Base-by-base conservation (phyloP, 768 basidiomycete species). In the Mycena maculata region DNA sequence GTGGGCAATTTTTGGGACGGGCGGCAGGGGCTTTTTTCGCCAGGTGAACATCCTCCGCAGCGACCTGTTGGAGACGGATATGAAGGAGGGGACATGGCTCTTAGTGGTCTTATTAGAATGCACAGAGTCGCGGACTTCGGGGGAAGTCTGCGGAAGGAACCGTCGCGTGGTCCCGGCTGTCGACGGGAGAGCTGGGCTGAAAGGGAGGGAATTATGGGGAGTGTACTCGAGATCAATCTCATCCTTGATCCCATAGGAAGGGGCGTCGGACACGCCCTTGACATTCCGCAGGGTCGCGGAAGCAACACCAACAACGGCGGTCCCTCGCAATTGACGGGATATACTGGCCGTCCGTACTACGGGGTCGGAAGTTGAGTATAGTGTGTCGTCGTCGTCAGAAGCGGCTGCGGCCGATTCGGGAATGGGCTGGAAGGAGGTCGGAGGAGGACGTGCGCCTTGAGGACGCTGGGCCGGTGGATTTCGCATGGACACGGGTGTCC, bases 1-100 rank as follows among this genome's bases (percentile, higher is more conserved):
- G 50, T 83, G 76, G 3, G 87, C 84, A 16, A 87, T 81, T 22
- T 76, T 78, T 18, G 89, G 90, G 27, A 90, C 81, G 1, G 87
- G 88, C 9, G 90, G 89, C 18, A 90, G 76, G 4, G 88, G 87
- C 72, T 90, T 89, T 27, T 76, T 83, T 63, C 81, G 79, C 85
- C 86, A 83, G 33, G 75, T 66, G 54, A 85, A 71, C 39, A 79
- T 72, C 31, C 78, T 79, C 38, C 74, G 74, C 39, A 83, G 63
- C 9, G 83, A 84, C 31, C 76, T 73, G 27, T 79, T 75, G 12
- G 80, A 79, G 8, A 87, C 85, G 28, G 87, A 87, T 20, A 88
- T 79, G 68, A 88, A 82, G 11, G 88, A 87, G 8, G 87, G 79
- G 5, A 83, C 83, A 53, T 76, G 75, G 71, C 84, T 87, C 73